Evolutionary conservation across 345 rosid species (phyloP).

Genomic region (Aquilaria malaccensis): DNA sequence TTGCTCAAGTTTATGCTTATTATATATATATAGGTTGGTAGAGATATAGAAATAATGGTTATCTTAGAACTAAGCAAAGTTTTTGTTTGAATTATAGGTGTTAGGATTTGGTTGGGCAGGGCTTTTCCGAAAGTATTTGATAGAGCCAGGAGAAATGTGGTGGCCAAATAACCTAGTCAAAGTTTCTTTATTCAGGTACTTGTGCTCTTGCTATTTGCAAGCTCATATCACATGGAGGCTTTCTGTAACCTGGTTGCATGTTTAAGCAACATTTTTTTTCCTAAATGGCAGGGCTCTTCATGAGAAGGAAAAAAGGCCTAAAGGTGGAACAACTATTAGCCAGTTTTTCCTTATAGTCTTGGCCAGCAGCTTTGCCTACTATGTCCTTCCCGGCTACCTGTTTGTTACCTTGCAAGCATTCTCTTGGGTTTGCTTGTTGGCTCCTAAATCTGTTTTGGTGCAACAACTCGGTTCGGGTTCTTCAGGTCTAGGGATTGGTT

Average conservation of each 20-base stretch:
- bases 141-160: conserved; percentile 93
- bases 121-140: conserved; percentile 54
- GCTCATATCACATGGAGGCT: background rate
- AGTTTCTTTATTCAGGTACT: conserved; percentile 76
- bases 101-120: conserved; percentile 93
- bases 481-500: conserved; percentile 65
- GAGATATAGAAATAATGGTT: too few relatives aligned
- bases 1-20: too few relatives aligned
- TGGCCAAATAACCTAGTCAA: conserved; percentile 76
- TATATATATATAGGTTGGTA: too few relatives aligned
- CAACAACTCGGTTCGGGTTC: conserved; percentile 78
- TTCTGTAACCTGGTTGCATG: background rate
- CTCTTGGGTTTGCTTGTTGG: conserved; percentile 83
- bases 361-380: conserved; percentile 58
- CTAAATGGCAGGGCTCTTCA: conserved; percentile 53
- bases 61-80: background rate
- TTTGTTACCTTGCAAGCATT: conserved; percentile 41
- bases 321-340: conserved; percentile 37
- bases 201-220: background rate
- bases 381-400: conserved; percentile 54
- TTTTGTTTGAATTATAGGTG: conserved; percentile 27
- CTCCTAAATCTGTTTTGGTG: conserved; percentile 50
- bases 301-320: conserved; percentile 43
- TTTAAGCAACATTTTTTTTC: background rate
- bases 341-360: conserved; percentile 65